Evolutionary conservation across 192 early-diverging fungal species (phyloP), one percentile per base, ranked within the genome.

Genomic region (Diversispora epigaea): DNA sequence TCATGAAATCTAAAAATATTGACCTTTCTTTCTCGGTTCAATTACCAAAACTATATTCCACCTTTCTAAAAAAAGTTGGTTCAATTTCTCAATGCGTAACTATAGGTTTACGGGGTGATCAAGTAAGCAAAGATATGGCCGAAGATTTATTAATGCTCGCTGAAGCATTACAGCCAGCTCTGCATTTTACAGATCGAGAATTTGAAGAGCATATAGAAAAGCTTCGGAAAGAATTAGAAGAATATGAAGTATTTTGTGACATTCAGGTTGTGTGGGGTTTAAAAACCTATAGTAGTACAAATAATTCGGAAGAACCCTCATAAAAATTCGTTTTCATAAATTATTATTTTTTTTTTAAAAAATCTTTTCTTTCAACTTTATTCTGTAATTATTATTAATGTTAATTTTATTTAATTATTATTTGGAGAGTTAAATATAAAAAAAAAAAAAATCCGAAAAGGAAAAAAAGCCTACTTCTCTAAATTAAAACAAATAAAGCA

Each of bases 71-170:
- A 14, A 47, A 67, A 22, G 25, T 67, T 9, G 21, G 47, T 25
- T 45, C 45, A 22, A 44, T 47, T 10, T 19, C 40, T 47, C 45
- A 17, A 67, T 25, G 45, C 10, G 19, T 44, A 14, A 43, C 65
- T 4, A 12, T 67, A 3, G 65, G 65, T 49, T 47, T n/a, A 47
- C 47, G 65, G 44, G 65, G 65, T 25, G 65, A 67, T 67, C n/a
- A 25, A 12, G 19, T 45, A 1, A 44, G 65, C 15, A 67, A 46
- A 39, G 47, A 47, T 25, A 50, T 67, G 65, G 21, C 65, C 1
- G 65, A 67, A 21, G 44, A 67, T 67, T 67, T 67, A 22, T 0
- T 67, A 41, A 41, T 67, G 40, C 12, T 67, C 14, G 21, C 45
- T 11, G 47, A 67, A 67, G 65, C 65, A 3, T 25, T 67, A 9